phyloP scores from a whole-genome alignment of 1,139 yeast species.

The Citeromyces hawaiiensis region DNA sequence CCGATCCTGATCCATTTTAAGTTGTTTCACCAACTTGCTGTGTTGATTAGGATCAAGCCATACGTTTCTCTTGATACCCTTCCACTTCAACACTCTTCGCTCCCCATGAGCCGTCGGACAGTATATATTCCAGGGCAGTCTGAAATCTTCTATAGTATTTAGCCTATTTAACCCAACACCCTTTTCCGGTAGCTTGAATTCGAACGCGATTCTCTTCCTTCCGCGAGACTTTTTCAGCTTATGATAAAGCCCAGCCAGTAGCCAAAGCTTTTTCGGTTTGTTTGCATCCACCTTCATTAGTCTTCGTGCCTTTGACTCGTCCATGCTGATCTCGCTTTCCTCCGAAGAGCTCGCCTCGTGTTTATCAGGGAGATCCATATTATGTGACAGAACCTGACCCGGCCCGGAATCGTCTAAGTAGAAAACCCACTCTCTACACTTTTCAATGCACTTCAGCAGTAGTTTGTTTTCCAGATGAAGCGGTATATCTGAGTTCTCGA shows the following conservation, averaged over 20 bases:
- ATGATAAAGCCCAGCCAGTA: slow-evolving; percentile 6
- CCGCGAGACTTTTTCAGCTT: slow-evolving; percentile 2
- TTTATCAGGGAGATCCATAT: not conserved
- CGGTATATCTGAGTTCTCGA: not conserved
- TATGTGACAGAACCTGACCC: not conserved
- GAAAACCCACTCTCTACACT: not conserved
- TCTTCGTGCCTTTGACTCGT: not conserved
- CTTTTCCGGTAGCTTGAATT: slow-evolving; percentile 10
- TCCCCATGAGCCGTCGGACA: slow-evolving; percentile 16
- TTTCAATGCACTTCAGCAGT: not conserved
- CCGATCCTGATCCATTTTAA: not conserved
- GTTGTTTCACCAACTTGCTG: not conserved
- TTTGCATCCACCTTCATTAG: not conserved
- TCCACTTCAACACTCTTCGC: slow-evolving; percentile 8
- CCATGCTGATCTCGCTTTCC: not conserved
- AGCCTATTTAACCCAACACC: slow-evolving; percentile 9
- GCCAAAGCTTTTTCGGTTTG: slow-evolving; percentile 5
- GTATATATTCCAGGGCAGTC: slow-evolving; percentile 19
- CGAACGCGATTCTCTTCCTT: slow-evolving; percentile 5
- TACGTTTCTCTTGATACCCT: slow-evolving; percentile 1
- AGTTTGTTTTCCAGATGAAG: not conserved
- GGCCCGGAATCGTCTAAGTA: not conserved
- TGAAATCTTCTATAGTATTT: slow-evolving; percentile 11
- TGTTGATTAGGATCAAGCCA: not conserved
- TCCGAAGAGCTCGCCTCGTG: not conserved